Evolutionary conservation across 768 basidiomycete genomes (phyloP).

Genomic region (Chiua virens): DNA sequence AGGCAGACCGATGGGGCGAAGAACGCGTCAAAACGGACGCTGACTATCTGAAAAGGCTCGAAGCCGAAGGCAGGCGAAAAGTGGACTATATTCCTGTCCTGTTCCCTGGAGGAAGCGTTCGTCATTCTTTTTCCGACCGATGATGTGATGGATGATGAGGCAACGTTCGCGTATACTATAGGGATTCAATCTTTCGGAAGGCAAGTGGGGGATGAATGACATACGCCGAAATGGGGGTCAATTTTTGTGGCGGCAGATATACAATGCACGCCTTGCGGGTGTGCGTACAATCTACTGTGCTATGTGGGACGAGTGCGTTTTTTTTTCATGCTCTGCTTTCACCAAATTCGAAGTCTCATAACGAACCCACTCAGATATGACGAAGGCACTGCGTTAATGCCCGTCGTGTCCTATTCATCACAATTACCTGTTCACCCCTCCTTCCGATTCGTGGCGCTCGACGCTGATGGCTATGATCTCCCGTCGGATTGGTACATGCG

Average conservation of each 20-base stretch:
- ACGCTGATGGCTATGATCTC: conserved; percentile 74
- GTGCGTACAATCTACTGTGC: conserved; percentile 73
- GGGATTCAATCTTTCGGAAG: conserved; percentile 71
- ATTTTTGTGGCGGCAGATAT: conserved; percentile 79
- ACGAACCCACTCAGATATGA: conserved; percentile 55
- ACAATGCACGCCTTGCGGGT: conserved; percentile 61
- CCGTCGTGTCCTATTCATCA: conserved; percentile 57
- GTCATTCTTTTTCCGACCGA: conserved; percentile 26
- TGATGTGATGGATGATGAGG: neutral
- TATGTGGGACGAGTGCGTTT: conserved; percentile 81
- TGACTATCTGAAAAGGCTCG: conserved; percentile 53
- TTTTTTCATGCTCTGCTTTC: neutral
- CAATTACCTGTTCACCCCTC: conserved; percentile 60
- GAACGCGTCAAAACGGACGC: conserved; percentile 64
- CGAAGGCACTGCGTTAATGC: conserved; percentile 83
- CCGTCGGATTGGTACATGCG: conserved; percentile 89
- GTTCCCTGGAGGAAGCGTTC: conserved; percentile 77
- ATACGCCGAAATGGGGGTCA: conserved; percentile 70
- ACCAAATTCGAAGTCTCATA: neutral
- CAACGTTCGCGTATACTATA: conserved; percentile 27
- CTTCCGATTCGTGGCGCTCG: conserved; percentile 66
- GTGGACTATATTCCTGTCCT: conserved; percentile 85
- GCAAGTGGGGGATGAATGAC: conserved; percentile 71
- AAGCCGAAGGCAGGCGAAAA: conserved; percentile 46
- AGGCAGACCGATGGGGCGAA: conserved; percentile 63